Conservation (phyloP, 352 stramenopile genomes). For the Globisporangium cystogenes region DNA sequence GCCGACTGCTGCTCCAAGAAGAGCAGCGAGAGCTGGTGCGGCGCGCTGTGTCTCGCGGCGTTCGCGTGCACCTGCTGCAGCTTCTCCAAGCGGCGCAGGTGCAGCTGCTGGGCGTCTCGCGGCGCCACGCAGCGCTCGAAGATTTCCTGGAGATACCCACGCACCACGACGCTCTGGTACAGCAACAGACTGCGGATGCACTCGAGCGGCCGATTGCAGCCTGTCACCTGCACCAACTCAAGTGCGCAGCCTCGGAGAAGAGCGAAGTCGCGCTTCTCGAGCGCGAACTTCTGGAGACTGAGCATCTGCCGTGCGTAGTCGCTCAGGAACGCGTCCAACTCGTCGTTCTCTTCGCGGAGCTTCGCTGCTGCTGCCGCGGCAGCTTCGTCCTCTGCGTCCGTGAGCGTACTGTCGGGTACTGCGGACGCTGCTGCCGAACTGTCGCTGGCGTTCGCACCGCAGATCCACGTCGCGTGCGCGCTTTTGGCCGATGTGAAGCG, state of each 20-base stretch:
- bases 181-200: constrained; percentile 53
- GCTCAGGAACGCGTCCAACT: constrained; percentile 22
- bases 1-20: constrained; percentile 66
- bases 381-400: constrained; percentile 6
- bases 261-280: constrained; percentile 35
- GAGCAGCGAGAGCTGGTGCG: constrained; percentile 59
- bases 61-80: constrained; percentile 30
- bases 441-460: constrained; percentile 17
- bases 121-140: constrained; percentile 31
- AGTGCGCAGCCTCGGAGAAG: constrained; percentile 39
- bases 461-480: constrained; percentile 46
- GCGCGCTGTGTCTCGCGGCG: constrained; percentile 39
- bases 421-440: background rate
- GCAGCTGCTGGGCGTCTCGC: constrained; percentile 40
- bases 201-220: constrained; percentile 38
- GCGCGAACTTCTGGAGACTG: constrained; percentile 31
- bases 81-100: constrained; percentile 36
- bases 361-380: constrained; percentile 7
- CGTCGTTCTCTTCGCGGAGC: constrained; percentile 10
- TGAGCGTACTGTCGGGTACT: constrained; percentile 5
- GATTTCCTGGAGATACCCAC: constrained; percentile 25
- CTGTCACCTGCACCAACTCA: constrained; percentile 51
- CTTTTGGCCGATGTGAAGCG: constrained; percentile 28
- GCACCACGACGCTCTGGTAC: constrained; percentile 46
- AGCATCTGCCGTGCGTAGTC: constrained; percentile 18